Conservation (phyloP, 441 rosid genomes). For the Pelargonium fulgidum region DNA sequence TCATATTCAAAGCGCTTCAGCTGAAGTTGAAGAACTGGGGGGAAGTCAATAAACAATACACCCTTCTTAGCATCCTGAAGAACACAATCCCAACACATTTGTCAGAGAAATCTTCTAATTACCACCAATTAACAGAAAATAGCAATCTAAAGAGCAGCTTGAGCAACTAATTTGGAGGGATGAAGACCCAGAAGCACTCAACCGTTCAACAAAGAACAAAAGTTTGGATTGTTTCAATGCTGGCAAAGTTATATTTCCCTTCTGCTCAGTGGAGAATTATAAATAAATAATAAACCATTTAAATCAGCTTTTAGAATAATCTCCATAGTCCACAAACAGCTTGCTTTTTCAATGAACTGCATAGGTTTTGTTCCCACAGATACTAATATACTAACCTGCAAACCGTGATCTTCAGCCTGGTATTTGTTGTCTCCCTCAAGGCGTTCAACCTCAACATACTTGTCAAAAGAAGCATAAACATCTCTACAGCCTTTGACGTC, state of each 20-base stretch:
- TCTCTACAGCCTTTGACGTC: constrained; percentile 65
- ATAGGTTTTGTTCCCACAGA: background rate
- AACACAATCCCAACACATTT: constrained; percentile 8
- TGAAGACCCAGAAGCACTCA: background rate
- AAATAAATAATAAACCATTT: no score
- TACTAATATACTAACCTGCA: constrained; percentile 51
- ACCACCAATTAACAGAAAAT: background rate
- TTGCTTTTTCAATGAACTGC: background rate
- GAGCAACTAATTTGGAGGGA: background rate
- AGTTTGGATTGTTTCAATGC: background rate
- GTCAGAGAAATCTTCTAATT: constrained; percentile 1
- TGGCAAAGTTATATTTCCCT: background rate
- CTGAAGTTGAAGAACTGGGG: constrained; percentile 96
- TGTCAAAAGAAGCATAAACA: constrained; percentile 92
- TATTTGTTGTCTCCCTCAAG: constrained; percentile 96
- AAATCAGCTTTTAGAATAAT: no score
- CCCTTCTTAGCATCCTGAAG: constrained; percentile 95
- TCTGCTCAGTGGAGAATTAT: no score
- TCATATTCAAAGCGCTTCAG: constrained; percentile 93
- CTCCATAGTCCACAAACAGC: no score
- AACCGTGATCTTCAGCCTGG: constrained; percentile 81
- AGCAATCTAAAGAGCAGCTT: background rate
- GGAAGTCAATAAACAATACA: constrained; percentile 81
- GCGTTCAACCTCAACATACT: constrained; percentile 94
- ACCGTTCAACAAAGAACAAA: background rate